phyloP scores from a whole-genome alignment of 2,329 filamentous ascomycete species.

The Biscogniauxia sp. region DNA sequence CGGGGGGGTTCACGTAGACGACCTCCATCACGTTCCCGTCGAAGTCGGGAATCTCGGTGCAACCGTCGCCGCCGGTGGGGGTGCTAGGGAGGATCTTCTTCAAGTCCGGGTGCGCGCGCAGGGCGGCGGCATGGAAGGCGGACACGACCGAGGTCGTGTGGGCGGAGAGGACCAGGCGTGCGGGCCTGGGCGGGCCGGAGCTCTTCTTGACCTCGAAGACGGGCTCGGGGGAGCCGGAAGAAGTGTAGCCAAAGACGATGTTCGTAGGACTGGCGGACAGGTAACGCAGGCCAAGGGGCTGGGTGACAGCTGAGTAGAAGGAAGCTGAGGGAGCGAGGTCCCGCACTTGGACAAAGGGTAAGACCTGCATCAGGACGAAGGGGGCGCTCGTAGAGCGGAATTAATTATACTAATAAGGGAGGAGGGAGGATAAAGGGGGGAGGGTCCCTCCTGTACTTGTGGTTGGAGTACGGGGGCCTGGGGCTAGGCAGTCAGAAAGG shows the following conservation, averaged over 20 bases:
- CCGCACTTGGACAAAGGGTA: constrained; percentile 63
- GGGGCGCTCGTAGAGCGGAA: constrained; percentile 12
- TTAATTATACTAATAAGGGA: constrained; percentile 3
- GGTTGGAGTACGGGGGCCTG: not conserved
- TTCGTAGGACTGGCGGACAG: constrained; percentile 43
- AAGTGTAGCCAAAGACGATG: constrained; percentile 42
- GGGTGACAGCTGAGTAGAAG: constrained; percentile 77
- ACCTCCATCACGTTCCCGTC: constrained; percentile 85
- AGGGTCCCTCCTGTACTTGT: too few relatives aligned
- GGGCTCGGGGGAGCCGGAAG: constrained; percentile 33
- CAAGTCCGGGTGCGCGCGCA: constrained; percentile 58
- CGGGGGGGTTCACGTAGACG: constrained; percentile 51
- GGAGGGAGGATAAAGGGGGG: not conserved
- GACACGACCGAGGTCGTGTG: constrained; percentile 63
- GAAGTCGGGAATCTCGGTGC: constrained; percentile 67
- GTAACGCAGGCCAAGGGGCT: constrained; percentile 74
- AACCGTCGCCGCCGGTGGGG: constrained; percentile 34
- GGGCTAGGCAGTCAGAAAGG: not conserved
- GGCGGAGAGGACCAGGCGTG: constrained; percentile 65
- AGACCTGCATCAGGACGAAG: constrained; percentile 30
- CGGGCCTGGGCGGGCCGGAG: constrained; percentile 32
- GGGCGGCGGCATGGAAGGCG: constrained; percentile 68
- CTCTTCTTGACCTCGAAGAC: constrained; percentile 47
- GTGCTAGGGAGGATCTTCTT: constrained; percentile 30
- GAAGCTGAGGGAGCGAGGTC: constrained; percentile 77